These are phyloP conservation scores for Xylaria grammica DNA, from an alignment of 495 filamentous ascomycete species.

Conservation along the genomic window DNA sequence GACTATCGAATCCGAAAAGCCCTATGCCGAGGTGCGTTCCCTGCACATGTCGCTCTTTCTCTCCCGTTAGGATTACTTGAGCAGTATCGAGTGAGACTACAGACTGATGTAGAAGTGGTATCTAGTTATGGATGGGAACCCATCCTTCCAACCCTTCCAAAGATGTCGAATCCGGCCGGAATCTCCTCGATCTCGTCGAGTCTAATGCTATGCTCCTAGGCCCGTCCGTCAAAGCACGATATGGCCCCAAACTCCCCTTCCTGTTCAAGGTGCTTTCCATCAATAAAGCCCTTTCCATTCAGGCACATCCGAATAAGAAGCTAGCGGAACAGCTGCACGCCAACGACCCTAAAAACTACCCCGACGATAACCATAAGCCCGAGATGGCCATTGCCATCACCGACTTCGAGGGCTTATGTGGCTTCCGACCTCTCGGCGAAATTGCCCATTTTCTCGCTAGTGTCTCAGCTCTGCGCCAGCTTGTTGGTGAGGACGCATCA, in stretches of 20 bases:
- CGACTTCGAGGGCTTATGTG: constrained; percentile 92
- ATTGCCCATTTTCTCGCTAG: constrained; percentile 83
- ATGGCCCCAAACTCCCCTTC: constrained; percentile 85
- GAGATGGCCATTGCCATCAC: constrained; percentile 99
- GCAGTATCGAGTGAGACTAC: background rate
- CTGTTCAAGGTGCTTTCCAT: constrained; percentile 97
- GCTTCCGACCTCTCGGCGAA: constrained; percentile 86
- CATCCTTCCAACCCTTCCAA: constrained; percentile 94
- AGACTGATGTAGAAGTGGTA: constrained; percentile 4
- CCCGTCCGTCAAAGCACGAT: constrained; percentile 68
- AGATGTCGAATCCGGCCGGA: constrained; percentile 81
- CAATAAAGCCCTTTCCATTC: constrained; percentile 92
- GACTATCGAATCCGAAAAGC: constrained; percentile 77
- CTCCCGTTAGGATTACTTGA: background rate
- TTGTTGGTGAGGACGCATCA: constrained; percentile 75
- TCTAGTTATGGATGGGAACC: constrained; percentile 94
- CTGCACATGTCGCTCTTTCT: background rate
- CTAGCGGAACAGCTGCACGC: constrained; percentile 88
- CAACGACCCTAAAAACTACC: constrained; percentile 90
- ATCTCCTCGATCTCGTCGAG: constrained; percentile 86
- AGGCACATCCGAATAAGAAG: constrained; percentile 98
- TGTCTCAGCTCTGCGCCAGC: constrained; percentile 71
- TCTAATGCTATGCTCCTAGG: constrained; percentile 86
- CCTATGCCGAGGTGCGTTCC: constrained; percentile 79
- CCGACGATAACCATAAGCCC: constrained; percentile 99